Evolutionary conservation across 2,329 filamentous ascomycete species (phyloP), one percentile per base, ranked within the genome.

Genomic region (Monilinia polystroma): DNA sequence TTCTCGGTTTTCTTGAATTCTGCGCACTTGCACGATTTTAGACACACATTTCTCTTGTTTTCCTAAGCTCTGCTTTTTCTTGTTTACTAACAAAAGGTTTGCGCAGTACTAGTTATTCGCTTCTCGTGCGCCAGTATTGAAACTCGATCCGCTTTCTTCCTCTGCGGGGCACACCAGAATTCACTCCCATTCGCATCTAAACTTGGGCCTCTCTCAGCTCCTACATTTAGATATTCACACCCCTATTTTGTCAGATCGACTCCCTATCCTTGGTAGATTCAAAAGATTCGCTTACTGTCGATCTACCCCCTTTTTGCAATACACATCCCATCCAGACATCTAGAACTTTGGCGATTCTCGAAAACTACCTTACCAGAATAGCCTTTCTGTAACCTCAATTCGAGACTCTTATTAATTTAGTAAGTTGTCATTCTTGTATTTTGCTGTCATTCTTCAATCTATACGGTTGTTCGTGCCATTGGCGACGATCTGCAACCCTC

Each of bases 81-180:
- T 20, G 3, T 20, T 41, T 62, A 62, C 58, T 62, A 45, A 62
- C 45, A 26, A 51, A 38, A 38, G 8, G 26, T 26, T 38, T 35
- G 32, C 29, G 32, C 45, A 51, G 58, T 20, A 51, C 38, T 38
- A 38, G 58, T 38, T 51, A 26, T 62, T 62, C 32, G n/a, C 45
- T 62, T 62, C 58, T 51, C 51, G 57, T 60, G 58, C 58, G 32
- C 45, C 58, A 62, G 29, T 62, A 38, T 52, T 20, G n/a, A 62
- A 51, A 51, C 29, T 51, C 32, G 14, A 26, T 52, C 58, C 45
- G 14, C 32, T 41, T 51, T 62, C 58, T 62, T 7, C 45, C 45
- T n/a, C 47, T 62, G 58, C 45, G 45, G 32, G 58, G 47, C 58
- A 51, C 58, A 38, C 47, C 45, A 41, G 45, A 51, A 62, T 38